phyloP scores from a whole-genome alignment of 2,329 filamentous ascomycete species.

The Dendryphion nanum region DNA sequence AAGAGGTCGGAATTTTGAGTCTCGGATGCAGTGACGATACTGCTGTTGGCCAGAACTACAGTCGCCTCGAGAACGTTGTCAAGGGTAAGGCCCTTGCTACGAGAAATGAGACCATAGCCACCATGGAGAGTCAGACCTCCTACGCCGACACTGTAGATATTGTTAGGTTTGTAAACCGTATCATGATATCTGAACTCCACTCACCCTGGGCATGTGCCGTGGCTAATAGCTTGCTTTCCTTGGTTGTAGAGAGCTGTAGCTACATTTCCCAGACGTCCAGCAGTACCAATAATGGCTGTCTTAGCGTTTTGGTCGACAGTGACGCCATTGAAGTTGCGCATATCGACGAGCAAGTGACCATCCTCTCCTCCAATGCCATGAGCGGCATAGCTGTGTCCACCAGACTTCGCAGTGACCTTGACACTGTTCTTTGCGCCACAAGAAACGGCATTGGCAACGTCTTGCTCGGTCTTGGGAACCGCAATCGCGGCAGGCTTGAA shows the following conservation, averaged over 20 bases:
- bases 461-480: conserved; percentile 49
- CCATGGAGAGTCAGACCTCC: conserved; percentile 26
- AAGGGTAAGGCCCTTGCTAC: conserved; percentile 22
- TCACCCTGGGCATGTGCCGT: conserved; percentile 53
- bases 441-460: conserved; percentile 56
- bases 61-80: conserved; percentile 22
- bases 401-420: conserved; percentile 59
- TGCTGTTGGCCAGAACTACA: conserved; percentile 36
- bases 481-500: conserved; percentile 55
- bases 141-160: conserved; percentile 27
- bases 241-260: conserved; percentile 25
- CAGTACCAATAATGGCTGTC: conserved; percentile 46
- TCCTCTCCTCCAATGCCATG: conserved; percentile 49
- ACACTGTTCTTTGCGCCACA: conserved; percentile 52
- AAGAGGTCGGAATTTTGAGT: conserved; percentile 39
- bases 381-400: conserved; percentile 60
- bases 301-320: conserved; percentile 38
- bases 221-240: conserved; percentile 42
- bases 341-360: conserved; percentile 47
- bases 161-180: too few relatives aligned
- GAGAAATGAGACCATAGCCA: conserved; percentile 27
- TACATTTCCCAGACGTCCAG: conserved; percentile 44
- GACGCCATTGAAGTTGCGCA: conserved; percentile 46
- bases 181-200: conserved; percentile 9
- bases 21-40: conserved; percentile 33